phyloP scores from a whole-genome alignment of 2,329 filamentous ascomycete species.

The Cladosporium sp. region DNA sequence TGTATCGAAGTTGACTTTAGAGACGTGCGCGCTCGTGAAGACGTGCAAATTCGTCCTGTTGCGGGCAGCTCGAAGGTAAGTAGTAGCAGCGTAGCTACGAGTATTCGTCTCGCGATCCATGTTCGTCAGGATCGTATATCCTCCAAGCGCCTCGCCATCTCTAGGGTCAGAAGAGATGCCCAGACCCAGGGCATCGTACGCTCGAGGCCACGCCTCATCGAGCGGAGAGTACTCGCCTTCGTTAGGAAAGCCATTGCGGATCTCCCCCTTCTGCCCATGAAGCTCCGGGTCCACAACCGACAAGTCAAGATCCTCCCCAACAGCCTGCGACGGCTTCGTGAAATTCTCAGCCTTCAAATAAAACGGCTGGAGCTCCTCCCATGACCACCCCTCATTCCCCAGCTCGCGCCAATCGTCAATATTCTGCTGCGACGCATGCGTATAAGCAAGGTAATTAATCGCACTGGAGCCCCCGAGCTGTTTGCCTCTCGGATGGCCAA shows the following conservation, averaged over 20 bases:
- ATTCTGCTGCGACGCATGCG: conserved; percentile 21
- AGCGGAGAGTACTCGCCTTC: conserved; percentile 5
- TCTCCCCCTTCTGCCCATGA: conserved; percentile 5
- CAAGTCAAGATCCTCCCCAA: conserved; percentile 11
- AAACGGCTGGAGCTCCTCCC: conserved; percentile 25
- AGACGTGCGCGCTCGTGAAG: conserved; percentile 8
- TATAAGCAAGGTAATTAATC: conserved; percentile 14
- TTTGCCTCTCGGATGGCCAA: conserved; percentile 14
- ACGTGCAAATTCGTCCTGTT: conserved; percentile 7
- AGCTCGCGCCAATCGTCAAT: conserved; percentile 33
- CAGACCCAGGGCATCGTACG: conserved; percentile 14
- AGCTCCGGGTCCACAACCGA: background rate
- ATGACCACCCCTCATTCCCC: conserved; percentile 28
- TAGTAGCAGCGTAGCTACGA: conserved; percentile 23
- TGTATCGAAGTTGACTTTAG: conserved; percentile 10
- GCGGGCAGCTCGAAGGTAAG: conserved; percentile 16
- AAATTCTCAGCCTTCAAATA: conserved; percentile 27
- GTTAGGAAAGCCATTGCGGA: conserved; percentile 7
- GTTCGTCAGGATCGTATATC: conserved; percentile 15
- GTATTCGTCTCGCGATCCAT: conserved; percentile 19
- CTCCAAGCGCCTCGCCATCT: conserved; percentile 15
- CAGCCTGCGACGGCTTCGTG: conserved; percentile 20
- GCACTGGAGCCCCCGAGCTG: conserved; percentile 13
- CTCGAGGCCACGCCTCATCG: conserved; percentile 16
- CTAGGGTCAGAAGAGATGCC: conserved; percentile 12